Base-by-base conservation (phyloP, 257 asterid species). In the Phtheirospermum japonicum region DNA sequence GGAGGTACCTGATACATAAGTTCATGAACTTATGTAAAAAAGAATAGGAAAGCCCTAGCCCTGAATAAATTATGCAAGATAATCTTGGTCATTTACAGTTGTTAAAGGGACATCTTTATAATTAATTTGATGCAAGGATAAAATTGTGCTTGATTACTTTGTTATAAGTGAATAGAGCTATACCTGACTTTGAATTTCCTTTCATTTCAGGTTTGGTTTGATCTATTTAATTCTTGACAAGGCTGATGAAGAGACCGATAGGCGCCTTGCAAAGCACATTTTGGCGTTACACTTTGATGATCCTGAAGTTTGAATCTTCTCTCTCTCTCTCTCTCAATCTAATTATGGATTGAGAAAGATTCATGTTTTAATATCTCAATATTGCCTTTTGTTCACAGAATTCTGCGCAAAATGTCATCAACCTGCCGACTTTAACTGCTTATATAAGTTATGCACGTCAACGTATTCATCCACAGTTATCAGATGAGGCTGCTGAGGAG, bases 171-270 rank as follows among this genome's bases (percentile, higher is more conserved):
- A n/a, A n/a, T n/a, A n/a, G 48, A 3, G 48, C 11, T 40, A 40
- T 40, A 2, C 14, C 48, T 40, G 16, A 40, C n/a, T 40, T 40
- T 5, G 48, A 40, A 40, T 34, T 18, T 4, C 18, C 4, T 49
- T 57, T 62, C 32, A 19, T 51, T 73, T 54, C 88, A 92, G 99
- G 89, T 92, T 92, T 70, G 99, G 89, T 81, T 85, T 92, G 86
- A 92, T 92, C 69, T 92, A 92, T 75, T 76, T 92, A 63, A 69
- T 92, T 66, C 99, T 92, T 62, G 99, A 92, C 81, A 92, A 92
- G 71, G 97, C 99, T 5, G 97, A 92, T 63, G 99, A 92, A 75
- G 87, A 77, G n/a, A n/a, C n/a, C n/a, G n/a, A n/a, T n/a, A n/a
- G n/a, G n/a, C n/a, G n/a, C n/a, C n/a, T n/a, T n/a, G n/a, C n/a